Evolutionary conservation across 2,329 filamentous ascomycete genomes (phyloP).

Genomic region (Polychaeton citri): DNA sequence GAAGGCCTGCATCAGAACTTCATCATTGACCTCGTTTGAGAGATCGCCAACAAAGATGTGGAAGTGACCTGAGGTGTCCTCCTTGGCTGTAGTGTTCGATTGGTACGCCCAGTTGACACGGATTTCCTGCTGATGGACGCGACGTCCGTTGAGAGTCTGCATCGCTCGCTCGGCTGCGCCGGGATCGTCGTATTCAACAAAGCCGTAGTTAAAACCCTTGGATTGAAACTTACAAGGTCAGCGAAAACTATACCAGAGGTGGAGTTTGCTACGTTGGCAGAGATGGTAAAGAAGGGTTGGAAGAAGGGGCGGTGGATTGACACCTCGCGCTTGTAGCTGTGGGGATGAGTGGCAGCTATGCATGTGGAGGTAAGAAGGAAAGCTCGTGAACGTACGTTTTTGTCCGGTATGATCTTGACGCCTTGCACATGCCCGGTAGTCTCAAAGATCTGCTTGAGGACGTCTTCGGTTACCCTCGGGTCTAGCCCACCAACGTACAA

Average conservation of each 20-base stretch:
- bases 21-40: slow-evolving; percentile 97
- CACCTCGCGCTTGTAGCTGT: too few species aligned
- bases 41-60: slow-evolving; percentile 98
- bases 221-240: slow-evolving; percentile 42
- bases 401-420: slow-evolving; percentile 99
- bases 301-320: too few species aligned
- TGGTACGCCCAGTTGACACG: slow-evolving; percentile 99
- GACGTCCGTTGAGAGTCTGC: slow-evolving; percentile 88
- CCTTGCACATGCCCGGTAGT: slow-evolving; percentile 96
- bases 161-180: slow-evolving; percentile 93
- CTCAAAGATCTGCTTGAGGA: slow-evolving; percentile 95
- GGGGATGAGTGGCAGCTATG: too few species aligned
- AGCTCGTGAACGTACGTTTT: slow-evolving; percentile 62
- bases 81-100: slow-evolving; percentile 84
- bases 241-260: neutral
- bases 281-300: too few species aligned
- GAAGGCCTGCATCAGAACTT: slow-evolving; percentile 85
- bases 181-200: slow-evolving; percentile 97
- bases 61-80: slow-evolving; percentile 96
- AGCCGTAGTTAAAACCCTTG: slow-evolving; percentile 98
- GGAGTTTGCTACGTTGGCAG: too few species aligned
- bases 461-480: slow-evolving; percentile 88
- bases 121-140: slow-evolving; percentile 96
- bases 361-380: slow-evolving; percentile 3
- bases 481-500: slow-evolving; percentile 93